Base-by-base conservation (phyloP, 2,329 filamentous ascomycete species). In the Penicillium psychrosexuale region DNA sequence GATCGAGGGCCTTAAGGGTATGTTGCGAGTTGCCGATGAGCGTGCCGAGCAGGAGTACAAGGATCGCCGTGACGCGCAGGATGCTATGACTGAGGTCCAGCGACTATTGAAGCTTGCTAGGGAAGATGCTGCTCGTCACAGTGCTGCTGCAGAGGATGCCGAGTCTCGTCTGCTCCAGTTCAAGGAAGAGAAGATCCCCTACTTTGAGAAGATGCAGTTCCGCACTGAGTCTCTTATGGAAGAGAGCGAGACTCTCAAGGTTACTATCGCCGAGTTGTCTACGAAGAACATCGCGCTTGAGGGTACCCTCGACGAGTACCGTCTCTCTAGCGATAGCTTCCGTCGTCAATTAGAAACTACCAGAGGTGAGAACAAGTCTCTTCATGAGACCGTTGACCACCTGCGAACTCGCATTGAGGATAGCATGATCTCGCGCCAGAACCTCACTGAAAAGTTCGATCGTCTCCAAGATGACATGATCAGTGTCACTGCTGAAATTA, bases 391-490 rank as follows among this genome's bases (percentile, higher is more conserved):
- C 30, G 84, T 96, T 55, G 84, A 87, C 58, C 87, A 85, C 22
- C 80, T 96, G 52, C 85, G 86, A 58, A 83, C 83, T 43, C 91
- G 96, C 69, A 84, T 94, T 39, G 87, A 94, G 66, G 92, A 96
- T 75, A 93, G 91, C 66, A 86, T 92, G 67, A 85, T 88, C 60
- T 83, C 95, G 56, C 87, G 91, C 55, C 90, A 96, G 69, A 85
- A 82, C 57, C 92, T 95, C 83, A 87, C 91, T 62, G 80, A 80
- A 70, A 96, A 94, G 73, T 89, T 97, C 66, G 84, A 93, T 64
- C 85, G 85, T 56, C 79, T 99, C 37, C 92, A 97, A 73, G 84
- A 91, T 60, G 91, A 97, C 64, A 93, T 97, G 87, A 83, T 86
- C 31, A 80, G 80, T 53, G 89, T 91, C 46, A 87, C 90, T 50